phyloP scores from a whole-genome alignment of 768 basidiomycete genomes.

The Psilocybe azurescens region DNA sequence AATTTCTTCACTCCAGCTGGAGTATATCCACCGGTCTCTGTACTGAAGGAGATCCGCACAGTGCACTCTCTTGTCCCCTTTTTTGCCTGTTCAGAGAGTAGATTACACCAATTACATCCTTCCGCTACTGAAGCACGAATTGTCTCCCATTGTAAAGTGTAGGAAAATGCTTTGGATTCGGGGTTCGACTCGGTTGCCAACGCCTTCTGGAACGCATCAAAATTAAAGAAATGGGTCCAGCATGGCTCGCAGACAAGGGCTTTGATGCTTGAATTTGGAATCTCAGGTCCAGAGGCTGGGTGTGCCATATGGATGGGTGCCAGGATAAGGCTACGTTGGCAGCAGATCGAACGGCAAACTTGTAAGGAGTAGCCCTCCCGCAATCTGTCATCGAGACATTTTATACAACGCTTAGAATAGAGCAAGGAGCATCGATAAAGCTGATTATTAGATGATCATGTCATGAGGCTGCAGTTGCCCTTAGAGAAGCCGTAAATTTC shows the following conservation, averaged over 20 bases:
- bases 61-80: not conserved
- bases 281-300: no score
- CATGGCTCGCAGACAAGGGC: conserved; percentile 11
- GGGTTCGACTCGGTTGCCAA: conserved; percentile 1
- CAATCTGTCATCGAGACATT: no score
- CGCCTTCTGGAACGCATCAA: conserved; percentile 6
- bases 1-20: conserved; percentile 5
- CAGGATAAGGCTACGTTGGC: no score
- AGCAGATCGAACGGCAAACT: no score
- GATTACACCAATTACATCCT: conserved; percentile 14
- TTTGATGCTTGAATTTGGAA: not conserved
- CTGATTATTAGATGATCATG: no score
- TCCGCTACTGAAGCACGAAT: conserved; percentile 1
- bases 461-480: no score
- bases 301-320: no score
- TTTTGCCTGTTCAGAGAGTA: conserved; percentile 5
- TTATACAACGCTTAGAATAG: no score
- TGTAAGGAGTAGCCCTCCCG: no score
- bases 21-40: conserved; percentile 2
- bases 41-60: conserved; percentile 2
- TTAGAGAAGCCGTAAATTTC: no score
- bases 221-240: conserved; percentile 4
- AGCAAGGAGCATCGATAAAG: no score
- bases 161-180: conserved; percentile 7
- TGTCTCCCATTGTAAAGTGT: conserved; percentile 6